phyloP scores from a whole-genome alignment of 2,329 filamentous ascomycete genomes.

The Pseudogymnoascus sp. region DNA sequence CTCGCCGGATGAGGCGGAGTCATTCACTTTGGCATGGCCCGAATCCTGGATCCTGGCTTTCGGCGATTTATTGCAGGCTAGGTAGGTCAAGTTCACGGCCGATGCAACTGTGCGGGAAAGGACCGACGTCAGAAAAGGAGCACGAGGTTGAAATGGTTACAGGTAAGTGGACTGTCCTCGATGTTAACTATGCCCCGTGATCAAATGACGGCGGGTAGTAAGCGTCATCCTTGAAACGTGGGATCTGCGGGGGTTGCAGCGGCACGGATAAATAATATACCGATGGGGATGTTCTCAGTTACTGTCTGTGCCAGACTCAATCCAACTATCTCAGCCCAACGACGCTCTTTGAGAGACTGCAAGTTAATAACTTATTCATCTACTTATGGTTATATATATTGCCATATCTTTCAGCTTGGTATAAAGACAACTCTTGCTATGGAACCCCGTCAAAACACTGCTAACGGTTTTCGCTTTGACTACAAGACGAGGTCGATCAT shows the following conservation, averaged over 20 bases:
- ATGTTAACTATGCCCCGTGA: not conserved
- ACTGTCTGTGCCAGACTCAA: not conserved
- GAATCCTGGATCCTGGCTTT: not conserved
- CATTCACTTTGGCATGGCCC: constrained; percentile 3
- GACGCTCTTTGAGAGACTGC: not conserved
- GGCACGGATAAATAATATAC: not conserved
- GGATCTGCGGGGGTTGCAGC: not conserved
- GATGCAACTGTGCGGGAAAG: not conserved
- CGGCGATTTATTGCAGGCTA: not conserved
- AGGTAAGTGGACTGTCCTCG: not conserved
- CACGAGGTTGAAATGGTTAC: constrained; percentile 1
- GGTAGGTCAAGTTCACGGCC: not conserved
- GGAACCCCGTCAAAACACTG: not conserved
- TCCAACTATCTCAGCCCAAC: not conserved
- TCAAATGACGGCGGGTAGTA: not conserved
- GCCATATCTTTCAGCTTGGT: not conserved
- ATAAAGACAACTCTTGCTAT: not conserved
- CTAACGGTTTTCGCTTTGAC: not conserved
- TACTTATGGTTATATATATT: not conserved
- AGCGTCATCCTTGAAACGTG: constrained; percentile 5
- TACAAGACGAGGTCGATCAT: not conserved
- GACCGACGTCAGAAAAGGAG: not conserved
- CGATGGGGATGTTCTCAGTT: not conserved
- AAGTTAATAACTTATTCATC: not conserved
- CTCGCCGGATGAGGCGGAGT: constrained; percentile 4